Percentiles rank a stretch among this genome's conserved stretches.
Conservation (phyloP, 495 filamentous ascomycete genomes). For the Tuber aestivum region DNA sequence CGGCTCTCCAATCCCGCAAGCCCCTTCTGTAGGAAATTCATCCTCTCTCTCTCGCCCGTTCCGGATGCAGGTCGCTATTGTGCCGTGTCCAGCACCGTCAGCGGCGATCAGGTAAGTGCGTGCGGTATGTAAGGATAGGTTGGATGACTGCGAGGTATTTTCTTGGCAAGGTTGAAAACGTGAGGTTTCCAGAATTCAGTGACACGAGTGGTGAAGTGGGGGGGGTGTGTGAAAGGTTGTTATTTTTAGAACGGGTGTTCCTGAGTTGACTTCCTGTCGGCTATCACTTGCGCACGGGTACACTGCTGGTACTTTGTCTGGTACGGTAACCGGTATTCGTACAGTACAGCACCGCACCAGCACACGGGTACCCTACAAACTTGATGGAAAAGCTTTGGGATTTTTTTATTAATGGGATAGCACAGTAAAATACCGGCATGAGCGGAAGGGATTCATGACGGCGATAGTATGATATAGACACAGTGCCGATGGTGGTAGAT, state of each 20-base stretch:
- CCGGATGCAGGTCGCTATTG: not conserved
- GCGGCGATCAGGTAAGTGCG: not conserved
- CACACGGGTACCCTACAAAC: too few species aligned
- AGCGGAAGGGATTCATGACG: not conserved
- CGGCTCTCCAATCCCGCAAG: constrained; percentile 90
- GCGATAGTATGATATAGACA: not conserved
- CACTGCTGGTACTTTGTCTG: not conserved
- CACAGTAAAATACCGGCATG: too few species aligned
- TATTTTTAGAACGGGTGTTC: not conserved
- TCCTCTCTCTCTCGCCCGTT: constrained; percentile 4
- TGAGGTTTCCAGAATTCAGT: not conserved
- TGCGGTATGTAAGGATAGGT: not conserved
- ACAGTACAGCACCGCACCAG: not conserved
- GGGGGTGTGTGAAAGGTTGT: not conserved
- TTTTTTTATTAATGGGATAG: too few species aligned
- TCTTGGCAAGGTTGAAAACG: not conserved
- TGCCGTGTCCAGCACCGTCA: not conserved
- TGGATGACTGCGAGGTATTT: not conserved
- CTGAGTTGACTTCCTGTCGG: not conserved
- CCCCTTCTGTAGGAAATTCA: constrained; percentile 73
- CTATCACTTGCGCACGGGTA: not conserved
- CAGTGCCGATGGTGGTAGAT: too few species aligned
- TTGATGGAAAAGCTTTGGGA: too few species aligned
- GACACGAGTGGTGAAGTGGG: not conserved
- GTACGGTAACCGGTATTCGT: not conserved